Evolutionary conservation across 768 basidiomycete genomes (phyloP).

Genomic region (Pisolithus sp.): DNA sequence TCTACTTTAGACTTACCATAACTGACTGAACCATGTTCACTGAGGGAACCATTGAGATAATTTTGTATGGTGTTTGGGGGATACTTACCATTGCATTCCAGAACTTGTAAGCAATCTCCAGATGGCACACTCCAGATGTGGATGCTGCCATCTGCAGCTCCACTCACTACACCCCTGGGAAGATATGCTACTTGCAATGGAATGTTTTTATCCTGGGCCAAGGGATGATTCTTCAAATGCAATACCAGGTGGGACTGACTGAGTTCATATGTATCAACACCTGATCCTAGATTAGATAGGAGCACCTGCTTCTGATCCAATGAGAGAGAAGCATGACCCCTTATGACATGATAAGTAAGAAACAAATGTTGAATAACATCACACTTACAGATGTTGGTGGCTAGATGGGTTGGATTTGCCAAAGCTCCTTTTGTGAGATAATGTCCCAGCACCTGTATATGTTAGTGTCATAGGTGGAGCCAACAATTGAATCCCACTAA

Average conservation of each 20-base stretch:
- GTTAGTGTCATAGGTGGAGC: no score
- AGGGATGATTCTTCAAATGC: background rate
- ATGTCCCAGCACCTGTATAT: conserved; percentile 1
- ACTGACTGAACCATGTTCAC: conserved; percentile 1
- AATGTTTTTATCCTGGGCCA: background rate
- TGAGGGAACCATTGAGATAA: background rate
- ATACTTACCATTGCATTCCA: background rate
- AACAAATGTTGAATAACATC: background rate
- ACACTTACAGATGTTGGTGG: conserved; percentile 1
- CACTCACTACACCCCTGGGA: background rate
- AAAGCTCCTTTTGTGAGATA: background rate
- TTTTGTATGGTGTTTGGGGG: background rate
- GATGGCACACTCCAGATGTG: background rate
- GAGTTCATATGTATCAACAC: background rate
- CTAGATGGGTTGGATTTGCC: conserved; percentile 2
- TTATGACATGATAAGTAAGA: background rate
- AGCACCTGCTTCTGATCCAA: background rate
- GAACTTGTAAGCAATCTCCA: background rate
- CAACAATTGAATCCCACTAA: background rate
- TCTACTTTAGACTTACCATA: background rate
- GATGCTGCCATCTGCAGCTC: background rate
- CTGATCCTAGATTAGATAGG: conserved; percentile 1
- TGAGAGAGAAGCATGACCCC: conserved; percentile 1
- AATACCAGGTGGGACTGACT: background rate
- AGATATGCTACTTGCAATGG: background rate